phyloP scores from a whole-genome alignment of 805 yeast genomes.

The Lipomyces yamadae region DNA sequence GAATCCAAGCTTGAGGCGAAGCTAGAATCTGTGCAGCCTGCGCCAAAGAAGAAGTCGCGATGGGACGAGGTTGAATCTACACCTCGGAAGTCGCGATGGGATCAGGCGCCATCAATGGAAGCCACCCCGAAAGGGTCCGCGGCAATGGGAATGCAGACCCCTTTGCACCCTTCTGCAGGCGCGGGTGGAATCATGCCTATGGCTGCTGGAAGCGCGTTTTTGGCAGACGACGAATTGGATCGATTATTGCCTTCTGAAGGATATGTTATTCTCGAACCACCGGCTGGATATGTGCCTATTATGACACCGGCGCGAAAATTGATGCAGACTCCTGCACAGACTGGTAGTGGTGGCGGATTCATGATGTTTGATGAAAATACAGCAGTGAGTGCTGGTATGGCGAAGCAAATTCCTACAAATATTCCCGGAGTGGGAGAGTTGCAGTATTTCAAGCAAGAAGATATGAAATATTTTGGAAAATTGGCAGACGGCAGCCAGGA shows the following conservation, averaged over 20 bases:
- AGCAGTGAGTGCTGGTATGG: constrained; percentile 45
- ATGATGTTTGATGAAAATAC: constrained; percentile 58
- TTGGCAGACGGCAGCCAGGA: constrained; percentile 50
- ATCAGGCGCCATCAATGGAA: constrained; percentile 41
- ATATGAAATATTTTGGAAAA: constrained; percentile 70
- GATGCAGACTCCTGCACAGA: constrained; percentile 39
- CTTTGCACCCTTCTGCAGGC: constrained; percentile 10
- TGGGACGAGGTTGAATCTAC: constrained; percentile 39
- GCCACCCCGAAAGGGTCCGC: constrained; percentile 32
- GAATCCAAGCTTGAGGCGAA: constrained; percentile 47
- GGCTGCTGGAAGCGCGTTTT: constrained; percentile 22
- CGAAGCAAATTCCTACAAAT: constrained; percentile 50
- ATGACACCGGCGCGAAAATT: constrained; percentile 49
- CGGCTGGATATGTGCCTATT: constrained; percentile 52
- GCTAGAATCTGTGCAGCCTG: constrained; percentile 7
- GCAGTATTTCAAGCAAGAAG: constrained; percentile 71
- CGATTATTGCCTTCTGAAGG: constrained; percentile 58
- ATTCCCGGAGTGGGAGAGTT: constrained; percentile 70
- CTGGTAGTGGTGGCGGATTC: constrained; percentile 45
- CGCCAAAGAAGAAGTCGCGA: constrained; percentile 36
- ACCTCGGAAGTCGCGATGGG: constrained; percentile 44
- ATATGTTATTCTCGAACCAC: constrained; percentile 53
- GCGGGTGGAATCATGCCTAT: constrained; percentile 9
- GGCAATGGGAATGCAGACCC: constrained; percentile 42
- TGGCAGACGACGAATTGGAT: constrained; percentile 56